phyloP scores from a whole-genome alignment of 495 filamentous ascomycete genomes.

The Aspergillus incahuasiensis region DNA sequence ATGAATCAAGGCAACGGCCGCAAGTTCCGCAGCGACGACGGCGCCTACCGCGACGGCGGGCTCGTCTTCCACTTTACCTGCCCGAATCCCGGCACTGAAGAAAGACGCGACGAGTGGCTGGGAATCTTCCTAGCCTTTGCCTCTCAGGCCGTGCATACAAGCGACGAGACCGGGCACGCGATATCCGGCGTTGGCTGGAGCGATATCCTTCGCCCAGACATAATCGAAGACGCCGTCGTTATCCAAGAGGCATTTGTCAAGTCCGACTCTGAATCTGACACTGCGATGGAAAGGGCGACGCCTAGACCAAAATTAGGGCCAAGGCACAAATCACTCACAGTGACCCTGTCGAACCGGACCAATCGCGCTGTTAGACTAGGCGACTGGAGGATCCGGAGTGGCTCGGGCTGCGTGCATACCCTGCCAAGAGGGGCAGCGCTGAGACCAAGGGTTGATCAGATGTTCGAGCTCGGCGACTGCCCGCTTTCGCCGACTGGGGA shows the following conservation, averaged over 20 bases:
- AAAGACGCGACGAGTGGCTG: slow-evolving; percentile 21
- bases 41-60: slow-evolving; percentile 32
- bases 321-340: not conserved
- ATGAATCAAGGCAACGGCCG: slow-evolving; percentile 36
- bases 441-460: not conserved
- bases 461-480: not conserved
- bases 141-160: slow-evolving; percentile 26
- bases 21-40: slow-evolving; percentile 25
- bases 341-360: not conserved
- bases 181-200: slow-evolving; percentile 16
- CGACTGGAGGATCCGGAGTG: not conserved
- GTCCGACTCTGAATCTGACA: not conserved
- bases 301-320: not conserved
- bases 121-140: slow-evolving; percentile 35
- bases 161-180: slow-evolving; percentile 21
- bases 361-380: not conserved
- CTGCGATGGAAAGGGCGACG: not conserved
- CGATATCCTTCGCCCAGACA: slow-evolving; percentile 3
- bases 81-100: not conserved
- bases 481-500: not conserved
- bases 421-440: not conserved
- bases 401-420: not conserved
- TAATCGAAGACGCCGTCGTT: not conserved
- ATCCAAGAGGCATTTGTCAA: not conserved
- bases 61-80: slow-evolving; percentile 25